Base-by-base conservation (phyloP, 352 stramenopile genomes). In the Elongisporangium anandrum region DNA sequence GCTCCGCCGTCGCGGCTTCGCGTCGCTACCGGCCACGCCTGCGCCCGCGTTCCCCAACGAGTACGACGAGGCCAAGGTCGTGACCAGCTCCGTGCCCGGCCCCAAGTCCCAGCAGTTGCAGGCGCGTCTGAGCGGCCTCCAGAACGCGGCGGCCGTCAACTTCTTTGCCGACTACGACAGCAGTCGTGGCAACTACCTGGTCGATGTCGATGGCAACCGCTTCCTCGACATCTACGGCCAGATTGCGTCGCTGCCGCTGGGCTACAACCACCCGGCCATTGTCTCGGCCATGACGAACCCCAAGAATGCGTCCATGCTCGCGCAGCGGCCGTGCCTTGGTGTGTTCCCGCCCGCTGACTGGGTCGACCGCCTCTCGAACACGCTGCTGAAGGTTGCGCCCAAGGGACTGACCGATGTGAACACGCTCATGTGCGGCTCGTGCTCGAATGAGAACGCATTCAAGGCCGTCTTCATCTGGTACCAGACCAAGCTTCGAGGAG, bases 401-500 rank as follows among this genome's bases (percentile, higher is more conserved):
- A 48, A 60, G 1, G 81, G 82, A 7, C 66, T 91, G 24, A 68
- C 68, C 3, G 81, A 94, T 51, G 76, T 92, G 59, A 89, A 91
- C 65, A 94, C 85, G 60, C 81, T 92, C 61, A 94, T 94, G 85
- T 94, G 85, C 56, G 85, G 85, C 61, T 94, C 85, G 49, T 94
- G 85, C 70, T 88, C 85, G 29, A 94, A 94, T 55, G 85, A 94
- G 52, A 94, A 92, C 57, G 85, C 85, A 9, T 94, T 88, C 74
- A 94, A 94, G 56, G 81, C 82, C 16, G 85, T 87, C n/a, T 94
- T 94, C 64, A 92, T 94, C 55, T 94, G 85, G 85, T 88, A 92
- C 60, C 82, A 89, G 64, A 92, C 77, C 52, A 88, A 88, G 62
- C 41, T 77, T 41, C 70, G 85, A 59, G 80, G 80, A 19, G 82